Conservation (phyloP, 768 basidiomycete species). For the Dacryopinax spathularia region DNA sequence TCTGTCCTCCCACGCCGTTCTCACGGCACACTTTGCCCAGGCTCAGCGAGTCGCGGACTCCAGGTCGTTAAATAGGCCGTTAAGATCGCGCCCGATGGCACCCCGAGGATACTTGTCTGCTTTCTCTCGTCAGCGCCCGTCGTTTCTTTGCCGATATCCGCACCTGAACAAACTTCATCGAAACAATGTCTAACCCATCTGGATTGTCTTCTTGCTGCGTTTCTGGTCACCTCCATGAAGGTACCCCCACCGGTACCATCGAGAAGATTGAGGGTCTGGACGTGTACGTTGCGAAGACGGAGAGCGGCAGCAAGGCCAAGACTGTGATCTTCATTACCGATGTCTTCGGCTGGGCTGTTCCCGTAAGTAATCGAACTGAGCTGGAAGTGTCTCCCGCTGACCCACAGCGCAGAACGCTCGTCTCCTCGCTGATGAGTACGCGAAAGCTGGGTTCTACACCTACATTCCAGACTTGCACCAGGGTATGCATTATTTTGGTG, state of each 20-base stretch:
- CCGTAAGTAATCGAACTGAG: not conserved
- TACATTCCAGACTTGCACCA: slow-evolving; percentile 23
- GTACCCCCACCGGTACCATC: slow-evolving; percentile 20
- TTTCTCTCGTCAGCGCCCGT: too few species aligned
- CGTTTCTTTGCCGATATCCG: too few species aligned
- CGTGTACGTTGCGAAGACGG: slow-evolving; percentile 22
- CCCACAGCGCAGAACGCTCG: not conserved
- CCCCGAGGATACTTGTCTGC: too few species aligned
- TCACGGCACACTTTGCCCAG: too few species aligned
- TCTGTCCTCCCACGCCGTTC: too few species aligned
- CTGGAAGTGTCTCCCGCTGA: not conserved
- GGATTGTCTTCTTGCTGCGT: not conserved
- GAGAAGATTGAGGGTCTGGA: slow-evolving; percentile 21
- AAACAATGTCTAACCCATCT: not conserved
- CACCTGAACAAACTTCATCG: too few species aligned
- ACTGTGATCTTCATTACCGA: slow-evolving; percentile 24
- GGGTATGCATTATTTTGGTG: slow-evolving; percentile 10
- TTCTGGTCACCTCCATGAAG: slow-evolving; percentile 21
- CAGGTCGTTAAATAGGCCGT: too few species aligned
- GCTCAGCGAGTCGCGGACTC: too few species aligned
- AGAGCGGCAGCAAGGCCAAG: slow-evolving; percentile 19
- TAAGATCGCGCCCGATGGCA: too few species aligned
- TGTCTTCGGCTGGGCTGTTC: slow-evolving; percentile 25
- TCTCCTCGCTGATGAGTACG: slow-evolving; percentile 24
- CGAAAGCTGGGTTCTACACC: slow-evolving; percentile 22